Evolutionary conservation across 1,284 basidiomycete genomes (phyloP), one percentile per base, ranked within the genome.

Genomic region (Malassezia furfur): DNA sequence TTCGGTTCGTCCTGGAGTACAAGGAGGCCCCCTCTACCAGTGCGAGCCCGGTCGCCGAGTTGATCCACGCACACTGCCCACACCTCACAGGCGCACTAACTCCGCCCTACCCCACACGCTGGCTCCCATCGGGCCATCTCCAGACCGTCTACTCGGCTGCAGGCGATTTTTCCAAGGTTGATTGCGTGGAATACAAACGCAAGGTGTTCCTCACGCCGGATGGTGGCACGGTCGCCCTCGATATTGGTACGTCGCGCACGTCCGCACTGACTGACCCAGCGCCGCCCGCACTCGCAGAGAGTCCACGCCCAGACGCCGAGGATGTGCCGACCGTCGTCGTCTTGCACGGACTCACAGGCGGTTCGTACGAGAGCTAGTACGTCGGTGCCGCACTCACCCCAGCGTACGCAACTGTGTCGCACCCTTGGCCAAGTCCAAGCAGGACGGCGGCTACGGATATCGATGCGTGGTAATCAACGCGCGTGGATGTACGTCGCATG

Each of bases 401-500:
- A 59, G 57, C 40, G 69, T 74, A 5, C 60, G 70, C 17, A 68
- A 70, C 50, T 62, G 63, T 48, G 57, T 72, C 36, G 43, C 61
- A 1, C 63, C 61, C 37, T 62, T 75, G 8, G 63, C 65, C 50
- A 65, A 63, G 36, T 61, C 68, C 19, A 64, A 61, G 5, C 25
- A 28, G 7, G 28, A 65, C 35, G 68, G 64, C 1, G 70, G 65
- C 0, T 44, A 52, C 86, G 96, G 81, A 85, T 88, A 59, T 47
- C 82, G 68, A 2, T 59, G 43, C 14, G 56, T 40, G 3, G 48
- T 44, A 14, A 54, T 46, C 43, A 72, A 75, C 49, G 93, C 86
- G 78, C 83, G 91, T 64, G 91, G 91, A 66, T 96, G 91, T 86
- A 43, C 30, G 40, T 43, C 7, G 19, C 30, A 10, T 15, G n/a